phyloP scores from a whole-genome alignment of 2,329 filamentous ascomycete genomes.

The Colletotrichum sublineola region DNA sequence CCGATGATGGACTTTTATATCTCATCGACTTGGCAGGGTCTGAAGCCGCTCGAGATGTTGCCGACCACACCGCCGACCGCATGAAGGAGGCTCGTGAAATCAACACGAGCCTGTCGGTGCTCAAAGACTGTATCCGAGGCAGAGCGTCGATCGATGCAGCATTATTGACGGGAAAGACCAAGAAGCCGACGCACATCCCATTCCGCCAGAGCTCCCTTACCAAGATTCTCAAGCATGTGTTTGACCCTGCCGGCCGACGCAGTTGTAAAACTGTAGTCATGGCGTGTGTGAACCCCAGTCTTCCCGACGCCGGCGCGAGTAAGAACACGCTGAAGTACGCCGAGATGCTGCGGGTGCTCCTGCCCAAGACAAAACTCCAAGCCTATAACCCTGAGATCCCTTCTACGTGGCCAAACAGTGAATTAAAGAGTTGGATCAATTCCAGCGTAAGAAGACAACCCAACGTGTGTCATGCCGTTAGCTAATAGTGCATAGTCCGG shows the following conservation, averaged over 20 bases:
- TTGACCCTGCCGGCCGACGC: conserved; percentile 57
- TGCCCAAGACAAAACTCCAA: conserved; percentile 47
- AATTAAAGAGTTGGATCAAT: conserved; percentile 56
- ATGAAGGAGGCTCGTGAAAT: conserved; percentile 63
- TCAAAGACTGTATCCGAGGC: conserved; percentile 67
- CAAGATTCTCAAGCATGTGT: conserved; percentile 63
- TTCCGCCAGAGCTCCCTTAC: conserved; percentile 62
- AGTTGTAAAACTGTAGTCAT: conserved; percentile 60
- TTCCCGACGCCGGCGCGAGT: conserved; percentile 57
- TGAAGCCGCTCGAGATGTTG: conserved; percentile 60
- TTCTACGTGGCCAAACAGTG: conserved; percentile 56
- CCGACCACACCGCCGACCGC: conserved; percentile 55
- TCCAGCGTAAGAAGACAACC: conserved; percentile 52
- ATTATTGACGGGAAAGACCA: conserved; percentile 28
- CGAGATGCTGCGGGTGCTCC: conserved; percentile 59
- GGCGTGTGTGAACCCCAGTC: conserved; percentile 62
- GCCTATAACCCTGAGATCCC: conserved; percentile 49
- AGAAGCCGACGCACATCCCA: conserved; percentile 57
- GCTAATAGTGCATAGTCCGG: conserved; percentile 53
- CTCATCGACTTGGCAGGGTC: conserved; percentile 64
- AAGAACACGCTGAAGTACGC: conserved; percentile 65
- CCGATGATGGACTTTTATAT: conserved; percentile 59
- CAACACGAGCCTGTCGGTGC: conserved; percentile 61
- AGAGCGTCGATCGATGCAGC: conserved; percentile 53
- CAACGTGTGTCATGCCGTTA: too few relatives aligned